phyloP scores from a whole-genome alignment of 2,329 filamentous ascomycete genomes.

The Botrytis elliptica region DNA sequence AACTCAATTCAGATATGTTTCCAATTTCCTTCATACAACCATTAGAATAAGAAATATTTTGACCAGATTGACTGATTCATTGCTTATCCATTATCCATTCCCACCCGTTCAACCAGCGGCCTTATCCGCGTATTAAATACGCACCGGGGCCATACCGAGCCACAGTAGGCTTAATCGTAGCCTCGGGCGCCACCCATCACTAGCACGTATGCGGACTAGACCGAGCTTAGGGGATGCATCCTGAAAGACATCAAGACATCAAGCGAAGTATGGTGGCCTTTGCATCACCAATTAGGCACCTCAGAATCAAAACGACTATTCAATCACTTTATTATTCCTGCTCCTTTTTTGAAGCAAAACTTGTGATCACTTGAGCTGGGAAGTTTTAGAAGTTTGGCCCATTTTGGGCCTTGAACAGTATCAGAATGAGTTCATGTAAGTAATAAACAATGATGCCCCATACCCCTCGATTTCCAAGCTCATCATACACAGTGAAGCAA shows the following conservation, averaged over 20 bases:
- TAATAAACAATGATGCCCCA: conserved; percentile 22
- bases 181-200: not conserved
- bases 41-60: not conserved
- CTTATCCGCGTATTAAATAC: not conserved
- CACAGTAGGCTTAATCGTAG: not conserved
- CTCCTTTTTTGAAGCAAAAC: conserved; percentile 5
- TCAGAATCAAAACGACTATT: conserved; percentile 6
- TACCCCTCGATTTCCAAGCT: conserved; percentile 27
- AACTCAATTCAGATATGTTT: not conserved
- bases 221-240: not conserved
- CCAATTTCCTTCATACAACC: not conserved
- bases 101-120: not conserved
- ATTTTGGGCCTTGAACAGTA: conserved; percentile 35
- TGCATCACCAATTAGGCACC: conserved; percentile 19
- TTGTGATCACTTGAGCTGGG: conserved; percentile 24
- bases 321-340: not conserved
- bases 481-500: conserved; percentile 75
- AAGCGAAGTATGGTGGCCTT: conserved; percentile 24
- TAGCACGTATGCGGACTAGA: not conserved
- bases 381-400: conserved; percentile 33
- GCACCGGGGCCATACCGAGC: not conserved
- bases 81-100: conserved; percentile 1
- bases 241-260: conserved; percentile 9
- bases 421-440: conserved; percentile 41
- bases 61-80: conserved; percentile 2